Evolutionary conservation across 1,284 basidiomycete genomes (phyloP).

Genomic region (Cerrena zonata): DNA sequence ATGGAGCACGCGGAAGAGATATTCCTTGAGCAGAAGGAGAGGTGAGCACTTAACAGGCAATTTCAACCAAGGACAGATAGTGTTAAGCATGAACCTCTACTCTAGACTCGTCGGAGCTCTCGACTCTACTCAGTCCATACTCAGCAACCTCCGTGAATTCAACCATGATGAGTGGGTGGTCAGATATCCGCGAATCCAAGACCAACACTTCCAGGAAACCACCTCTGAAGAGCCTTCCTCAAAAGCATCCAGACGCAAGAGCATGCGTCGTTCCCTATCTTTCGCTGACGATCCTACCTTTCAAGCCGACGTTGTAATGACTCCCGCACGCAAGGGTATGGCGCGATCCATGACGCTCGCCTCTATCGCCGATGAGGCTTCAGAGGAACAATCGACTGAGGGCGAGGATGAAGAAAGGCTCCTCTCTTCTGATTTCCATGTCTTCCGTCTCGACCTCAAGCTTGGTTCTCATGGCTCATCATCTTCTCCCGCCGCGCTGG

Average conservation of each 20-base stretch:
- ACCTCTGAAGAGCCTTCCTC: constrained; percentile 24
- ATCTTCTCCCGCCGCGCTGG: constrained; percentile 71
- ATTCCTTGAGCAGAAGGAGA: constrained; percentile 66
- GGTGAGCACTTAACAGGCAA: constrained; percentile 37
- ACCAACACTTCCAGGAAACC: constrained; percentile 30
- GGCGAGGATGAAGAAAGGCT: constrained; percentile 38
- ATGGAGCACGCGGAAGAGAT: constrained; percentile 63
- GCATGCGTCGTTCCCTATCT: constrained; percentile 63
- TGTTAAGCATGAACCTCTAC: not conserved
- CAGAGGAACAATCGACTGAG: constrained; percentile 22
- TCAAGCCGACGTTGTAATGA: constrained; percentile 63
- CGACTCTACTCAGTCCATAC: constrained; percentile 63
- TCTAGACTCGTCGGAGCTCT: constrained; percentile 73
- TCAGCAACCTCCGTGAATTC: constrained; percentile 73
- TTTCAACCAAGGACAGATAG: too few relatives aligned
- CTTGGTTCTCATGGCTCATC: constrained; percentile 73
- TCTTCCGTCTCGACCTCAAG: constrained; percentile 89
- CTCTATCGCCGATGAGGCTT: constrained; percentile 39
- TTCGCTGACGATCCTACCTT: constrained; percentile 76
- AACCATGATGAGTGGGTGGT: constrained; percentile 84
- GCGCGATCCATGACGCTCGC: constrained; percentile 53
- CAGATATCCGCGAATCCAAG: constrained; percentile 71
- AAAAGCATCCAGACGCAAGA: constrained; percentile 31
- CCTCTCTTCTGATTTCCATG: constrained; percentile 61
- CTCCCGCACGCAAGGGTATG: constrained; percentile 42